Conservation (phyloP, 2,329 filamentous ascomycete genomes). For the Arthrobotrys conoides region DNA sequence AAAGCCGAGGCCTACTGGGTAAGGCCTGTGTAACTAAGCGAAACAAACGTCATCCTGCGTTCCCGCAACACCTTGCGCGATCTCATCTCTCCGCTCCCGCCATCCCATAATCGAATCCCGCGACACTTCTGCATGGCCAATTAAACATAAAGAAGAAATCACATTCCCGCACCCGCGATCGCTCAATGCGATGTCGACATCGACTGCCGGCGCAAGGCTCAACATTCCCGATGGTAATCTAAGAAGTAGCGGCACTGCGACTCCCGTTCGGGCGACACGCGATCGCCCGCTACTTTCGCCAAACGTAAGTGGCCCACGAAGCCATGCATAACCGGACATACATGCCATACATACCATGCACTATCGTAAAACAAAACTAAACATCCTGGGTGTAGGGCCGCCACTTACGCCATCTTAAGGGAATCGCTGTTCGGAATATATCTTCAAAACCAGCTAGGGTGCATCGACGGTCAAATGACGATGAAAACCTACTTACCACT, state of each 20-base stretch:
- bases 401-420: constrained; percentile 62
- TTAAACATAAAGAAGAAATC: constrained; percentile 8
- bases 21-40: constrained; percentile 37
- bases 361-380: constrained; percentile 5
- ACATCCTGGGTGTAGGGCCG: constrained; percentile 47
- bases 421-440: constrained; percentile 61
- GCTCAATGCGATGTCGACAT: constrained; percentile 60
- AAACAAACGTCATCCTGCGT: constrained; percentile 57
- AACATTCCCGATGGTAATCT: constrained; percentile 38
- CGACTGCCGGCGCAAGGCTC: constrained; percentile 51
- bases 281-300: constrained; percentile 62
- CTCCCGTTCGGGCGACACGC: constrained; percentile 52
- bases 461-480: constrained; percentile 61
- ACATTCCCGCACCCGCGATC: constrained; percentile 21
- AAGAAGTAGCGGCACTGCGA: constrained; percentile 52
- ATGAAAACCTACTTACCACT: constrained; percentile 61
- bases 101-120: constrained; percentile 17
- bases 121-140: constrained; percentile 42
- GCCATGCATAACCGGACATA: constrained; percentile 5
- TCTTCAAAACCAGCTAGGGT: constrained; percentile 35
- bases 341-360: background rate
- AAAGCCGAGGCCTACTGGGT: background rate
- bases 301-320: constrained; percentile 55
- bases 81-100: constrained; percentile 35
- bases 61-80: constrained; percentile 53